Evolutionary conservation across 1,284 basidiomycete species (phyloP).

Genomic region (Sporisorium sorghi): DNA sequence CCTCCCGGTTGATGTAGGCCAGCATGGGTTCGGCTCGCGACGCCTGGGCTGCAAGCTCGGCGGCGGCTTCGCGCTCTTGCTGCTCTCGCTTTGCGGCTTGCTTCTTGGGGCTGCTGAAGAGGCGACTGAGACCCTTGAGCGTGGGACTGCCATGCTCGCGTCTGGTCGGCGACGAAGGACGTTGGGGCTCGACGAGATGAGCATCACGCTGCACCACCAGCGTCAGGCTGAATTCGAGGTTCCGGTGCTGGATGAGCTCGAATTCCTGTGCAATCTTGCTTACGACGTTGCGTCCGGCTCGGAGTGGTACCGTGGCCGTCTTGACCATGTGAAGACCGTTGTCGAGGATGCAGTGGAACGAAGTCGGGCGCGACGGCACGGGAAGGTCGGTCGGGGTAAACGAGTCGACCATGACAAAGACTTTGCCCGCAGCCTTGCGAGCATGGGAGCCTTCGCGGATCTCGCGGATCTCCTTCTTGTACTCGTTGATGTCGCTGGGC

Average conservation of each 20-base stretch:
- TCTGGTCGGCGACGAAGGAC: slow-evolving; percentile 30
- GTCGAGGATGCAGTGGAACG: slow-evolving; percentile 88
- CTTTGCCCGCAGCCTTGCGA: slow-evolving; percentile 86
- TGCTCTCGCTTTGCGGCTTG: slow-evolving; percentile 53
- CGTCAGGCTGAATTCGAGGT: slow-evolving; percentile 66
- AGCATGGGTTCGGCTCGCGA: slow-evolving; percentile 58
- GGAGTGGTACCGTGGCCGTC: slow-evolving; percentile 81
- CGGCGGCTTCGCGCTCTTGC: slow-evolving; percentile 46
- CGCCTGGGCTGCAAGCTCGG: slow-evolving; percentile 37
- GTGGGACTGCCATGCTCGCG: slow-evolving; percentile 55
- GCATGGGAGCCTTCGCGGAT: slow-evolving; percentile 80
- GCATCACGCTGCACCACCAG: slow-evolving; percentile 62
- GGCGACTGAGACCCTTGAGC: slow-evolving; percentile 55
- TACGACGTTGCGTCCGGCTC: slow-evolving; percentile 72
- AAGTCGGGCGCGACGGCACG: slow-evolving; percentile 74
- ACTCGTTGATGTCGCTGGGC: slow-evolving; percentile 96
- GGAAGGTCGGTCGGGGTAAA: slow-evolving; percentile 62
- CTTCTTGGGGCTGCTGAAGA: slow-evolving; percentile 65
- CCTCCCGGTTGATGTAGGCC: slow-evolving; percentile 60
- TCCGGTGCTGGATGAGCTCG: slow-evolving; percentile 72
- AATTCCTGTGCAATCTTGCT: slow-evolving; percentile 90
- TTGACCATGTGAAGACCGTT: slow-evolving; percentile 97
- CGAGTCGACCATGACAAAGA: slow-evolving; percentile 80
- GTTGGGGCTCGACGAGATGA: slow-evolving; percentile 56
- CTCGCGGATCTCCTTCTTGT: slow-evolving; percentile 85